Evolutionary conservation across 164 flowering plant genomes (phyloP).

Genomic region (Nymphaea colorata): DNA sequence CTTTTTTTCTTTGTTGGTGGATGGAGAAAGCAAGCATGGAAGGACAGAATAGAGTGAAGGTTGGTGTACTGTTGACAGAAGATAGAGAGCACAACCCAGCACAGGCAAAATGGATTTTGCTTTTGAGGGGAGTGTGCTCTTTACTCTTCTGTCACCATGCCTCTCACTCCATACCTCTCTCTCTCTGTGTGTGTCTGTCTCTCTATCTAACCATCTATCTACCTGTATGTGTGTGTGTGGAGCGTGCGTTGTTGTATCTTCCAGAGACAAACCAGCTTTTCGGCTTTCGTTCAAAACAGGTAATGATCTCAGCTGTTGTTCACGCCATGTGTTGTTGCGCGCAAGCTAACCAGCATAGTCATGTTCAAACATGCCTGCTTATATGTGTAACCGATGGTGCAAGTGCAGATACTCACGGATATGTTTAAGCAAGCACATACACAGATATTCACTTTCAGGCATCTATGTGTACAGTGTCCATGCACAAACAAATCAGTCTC

Average conservation of each 20-base stretch:
- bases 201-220: not conserved
- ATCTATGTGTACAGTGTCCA: too few relatives aligned
- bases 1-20: too few relatives aligned
- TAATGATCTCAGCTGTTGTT: too few relatives aligned
- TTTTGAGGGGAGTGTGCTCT: constrained; percentile 2
- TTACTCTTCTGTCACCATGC: constrained; percentile 2
- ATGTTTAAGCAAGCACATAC: not conserved
- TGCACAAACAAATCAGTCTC: too few relatives aligned
- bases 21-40: too few relatives aligned
- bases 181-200: not conserved
- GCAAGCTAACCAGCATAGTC: not conserved
- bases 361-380: not conserved
- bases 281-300: too few relatives aligned
- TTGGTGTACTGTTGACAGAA: constrained; percentile 1
- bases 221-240: not conserved
- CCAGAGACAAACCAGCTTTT: too few relatives aligned
- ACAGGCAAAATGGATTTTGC: not conserved
- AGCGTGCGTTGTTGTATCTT: too few relatives aligned
- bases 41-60: not conserved
- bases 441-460: not conserved
- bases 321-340: not conserved
- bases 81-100: constrained; percentile 4
- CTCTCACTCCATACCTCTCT: not conserved
- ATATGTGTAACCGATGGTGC: not conserved
- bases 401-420: not conserved